These are phyloP conservation scores for Phytopythium delawarense DNA, from an alignment of 352 stramenopile species.

Conservation along the genomic window DNA sequence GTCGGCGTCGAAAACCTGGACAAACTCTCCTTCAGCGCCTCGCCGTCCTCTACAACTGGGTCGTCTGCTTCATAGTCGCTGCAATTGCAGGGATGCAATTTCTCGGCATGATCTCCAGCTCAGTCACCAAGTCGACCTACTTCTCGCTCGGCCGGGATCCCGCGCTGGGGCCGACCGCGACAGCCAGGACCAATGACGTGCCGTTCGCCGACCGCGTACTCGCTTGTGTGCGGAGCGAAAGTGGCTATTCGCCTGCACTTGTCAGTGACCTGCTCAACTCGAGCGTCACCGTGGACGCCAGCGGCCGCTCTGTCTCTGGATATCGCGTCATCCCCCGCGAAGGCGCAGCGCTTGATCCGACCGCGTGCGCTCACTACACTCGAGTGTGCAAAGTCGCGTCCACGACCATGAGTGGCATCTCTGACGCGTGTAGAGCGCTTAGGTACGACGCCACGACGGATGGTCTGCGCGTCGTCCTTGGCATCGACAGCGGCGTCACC, in stretches of 20 bases:
- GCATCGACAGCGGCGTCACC: not conserved
- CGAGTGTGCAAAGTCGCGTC: not conserved
- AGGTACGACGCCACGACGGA: not conserved
- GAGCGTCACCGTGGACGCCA: not conserved
- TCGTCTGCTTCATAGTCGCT: not conserved
- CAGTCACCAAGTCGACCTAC: not conserved
- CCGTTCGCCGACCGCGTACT: conserved; percentile 1
- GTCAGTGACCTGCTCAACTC: not conserved
- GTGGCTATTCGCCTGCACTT: not conserved
- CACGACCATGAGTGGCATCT: not conserved
- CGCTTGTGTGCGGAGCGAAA: not conserved
- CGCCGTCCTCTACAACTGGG: not conserved
- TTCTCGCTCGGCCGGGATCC: not conserved
- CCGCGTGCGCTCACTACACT: not conserved
- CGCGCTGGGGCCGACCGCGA: not conserved
- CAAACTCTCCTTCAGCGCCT: not conserved
- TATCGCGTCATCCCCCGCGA: not conserved
- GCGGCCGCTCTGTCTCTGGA: too few species aligned
- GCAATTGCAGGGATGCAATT: conserved; percentile 12
- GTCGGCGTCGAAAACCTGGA: too few species aligned
- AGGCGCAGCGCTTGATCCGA: not conserved
- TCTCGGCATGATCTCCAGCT: conserved; percentile 4
- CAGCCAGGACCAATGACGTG: conserved; percentile 2
- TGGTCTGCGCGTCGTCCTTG: not conserved
- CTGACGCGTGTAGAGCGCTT: not conserved